A percentile compares a stretch with the other conserved stretches of the same genome.
phyloP scores from a whole-genome alignment of 1,284 basidiomycete genomes.

The Heimioporus punctisporus region DNA sequence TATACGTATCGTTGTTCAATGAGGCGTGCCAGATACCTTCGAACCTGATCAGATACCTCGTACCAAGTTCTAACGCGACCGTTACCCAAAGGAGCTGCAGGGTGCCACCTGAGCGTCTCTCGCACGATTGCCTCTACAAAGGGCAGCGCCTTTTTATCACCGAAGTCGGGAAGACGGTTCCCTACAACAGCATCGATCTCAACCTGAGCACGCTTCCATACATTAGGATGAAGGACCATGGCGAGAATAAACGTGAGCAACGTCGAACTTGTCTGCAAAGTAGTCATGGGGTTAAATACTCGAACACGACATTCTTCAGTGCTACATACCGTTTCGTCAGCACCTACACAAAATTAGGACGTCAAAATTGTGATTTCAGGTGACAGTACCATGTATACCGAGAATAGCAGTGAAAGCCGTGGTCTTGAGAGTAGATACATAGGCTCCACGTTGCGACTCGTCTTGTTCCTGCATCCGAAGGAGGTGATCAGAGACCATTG shows the following conservation, averaged over 20 bases:
- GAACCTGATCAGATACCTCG: neutral
- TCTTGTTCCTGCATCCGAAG: no score
- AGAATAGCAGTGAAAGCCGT: no score
- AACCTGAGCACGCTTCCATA: constrained; percentile 42
- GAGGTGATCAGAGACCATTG: no score
- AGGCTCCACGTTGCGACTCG: no score
- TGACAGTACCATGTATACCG: no score
- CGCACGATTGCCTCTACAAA: constrained; percentile 51
- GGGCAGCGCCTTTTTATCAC: constrained; percentile 38
- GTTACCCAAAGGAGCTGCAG: constrained; percentile 37
- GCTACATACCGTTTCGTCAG: no score
- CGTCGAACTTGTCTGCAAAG: constrained; percentile 43
- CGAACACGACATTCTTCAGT: no score
- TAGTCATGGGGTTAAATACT: no score
- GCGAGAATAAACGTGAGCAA: constrained; percentile 47
- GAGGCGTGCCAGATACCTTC: constrained; percentile 20
- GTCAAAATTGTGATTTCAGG: no score
- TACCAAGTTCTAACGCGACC: no score
- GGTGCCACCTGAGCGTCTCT: constrained; percentile 52
- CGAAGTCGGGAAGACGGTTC: constrained; percentile 40
- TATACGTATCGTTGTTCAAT: constrained; percentile 12
- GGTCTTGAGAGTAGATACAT: no score
- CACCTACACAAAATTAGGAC: no score
- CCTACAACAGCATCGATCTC: constrained; percentile 43
- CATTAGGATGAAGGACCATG: constrained; percentile 48